Evolutionary conservation across 2,329 filamentous ascomycete species (phyloP).

Genomic region (Exophiala bonariae): DNA sequence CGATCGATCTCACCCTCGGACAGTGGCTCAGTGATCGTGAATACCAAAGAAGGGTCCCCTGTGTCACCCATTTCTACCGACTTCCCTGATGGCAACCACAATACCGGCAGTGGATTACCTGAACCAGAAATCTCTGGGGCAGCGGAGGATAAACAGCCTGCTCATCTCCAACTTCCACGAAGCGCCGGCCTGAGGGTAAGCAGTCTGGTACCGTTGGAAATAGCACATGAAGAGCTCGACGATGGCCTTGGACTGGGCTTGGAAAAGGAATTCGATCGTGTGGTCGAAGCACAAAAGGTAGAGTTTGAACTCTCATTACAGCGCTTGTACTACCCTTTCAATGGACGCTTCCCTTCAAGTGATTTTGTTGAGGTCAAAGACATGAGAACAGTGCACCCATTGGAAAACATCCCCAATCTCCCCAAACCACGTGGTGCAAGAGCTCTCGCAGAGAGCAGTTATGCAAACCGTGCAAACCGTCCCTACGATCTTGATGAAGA

Average conservation of each 20-base stretch:
- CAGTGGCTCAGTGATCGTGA: constrained; percentile 16
- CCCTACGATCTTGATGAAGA: constrained; percentile 17
- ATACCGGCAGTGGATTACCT: background rate
- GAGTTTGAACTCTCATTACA: constrained; percentile 52
- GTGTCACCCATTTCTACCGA: constrained; percentile 16
- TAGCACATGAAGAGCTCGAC: constrained; percentile 68
- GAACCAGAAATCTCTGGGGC: too few species aligned
- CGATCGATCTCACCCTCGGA: constrained; percentile 21
- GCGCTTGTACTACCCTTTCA: constrained; percentile 33
- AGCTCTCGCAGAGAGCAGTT: constrained; percentile 3
- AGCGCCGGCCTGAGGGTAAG: constrained; percentile 57
- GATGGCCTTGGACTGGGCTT: constrained; percentile 78
- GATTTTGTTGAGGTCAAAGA: constrained; percentile 23
- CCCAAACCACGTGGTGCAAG: constrained; percentile 23
- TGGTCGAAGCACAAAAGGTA: constrained; percentile 98
- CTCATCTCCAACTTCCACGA: too few species aligned
- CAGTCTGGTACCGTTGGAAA: constrained; percentile 77
- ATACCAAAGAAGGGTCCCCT: constrained; percentile 16
- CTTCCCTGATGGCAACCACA: constrained; percentile 5
- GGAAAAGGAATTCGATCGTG: constrained; percentile 88
- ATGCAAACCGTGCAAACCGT: too few species aligned
- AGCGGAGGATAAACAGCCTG: too few species aligned
- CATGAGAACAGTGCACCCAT: constrained; percentile 12
- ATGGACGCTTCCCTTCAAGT: constrained; percentile 28
- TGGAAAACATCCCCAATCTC: constrained; percentile 21